Evolutionary conservation across 805 yeast species (phyloP).

Genomic region (Wickerhamiella vanderwaltii): DNA sequence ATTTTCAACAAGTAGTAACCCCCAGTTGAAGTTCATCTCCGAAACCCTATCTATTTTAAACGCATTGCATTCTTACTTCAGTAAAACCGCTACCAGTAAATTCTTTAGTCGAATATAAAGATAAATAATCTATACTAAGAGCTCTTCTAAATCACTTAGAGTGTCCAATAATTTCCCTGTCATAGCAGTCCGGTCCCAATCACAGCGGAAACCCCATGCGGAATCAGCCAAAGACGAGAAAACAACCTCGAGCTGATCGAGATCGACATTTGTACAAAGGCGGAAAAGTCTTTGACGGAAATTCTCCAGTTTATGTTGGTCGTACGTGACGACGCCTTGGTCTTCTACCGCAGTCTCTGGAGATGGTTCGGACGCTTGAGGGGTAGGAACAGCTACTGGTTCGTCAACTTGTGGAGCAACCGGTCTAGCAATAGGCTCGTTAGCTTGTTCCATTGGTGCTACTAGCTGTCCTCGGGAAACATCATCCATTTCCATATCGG

Average conservation of each 20-base stretch:
- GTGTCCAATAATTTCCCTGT: slow-evolving; percentile 16
- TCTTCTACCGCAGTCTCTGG: background rate
- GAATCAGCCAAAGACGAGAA: slow-evolving; percentile 60
- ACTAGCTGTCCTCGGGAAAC: background rate
- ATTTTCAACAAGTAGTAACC: too few relatives aligned
- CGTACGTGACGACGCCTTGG: background rate
- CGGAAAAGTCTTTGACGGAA: slow-evolving; percentile 26
- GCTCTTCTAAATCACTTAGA: slow-evolving; percentile 9
- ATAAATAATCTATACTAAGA: background rate
- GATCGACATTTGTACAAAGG: slow-evolving; percentile 31
- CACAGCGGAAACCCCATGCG: slow-evolving; percentile 53
- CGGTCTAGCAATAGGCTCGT: background rate
- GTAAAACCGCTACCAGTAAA: too few relatives aligned
- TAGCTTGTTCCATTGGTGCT: background rate
- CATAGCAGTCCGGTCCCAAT: slow-evolving; percentile 36
- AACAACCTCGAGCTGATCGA: slow-evolving; percentile 48
- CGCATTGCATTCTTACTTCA: too few relatives aligned
- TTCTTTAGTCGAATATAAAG: background rate
- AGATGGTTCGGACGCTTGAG: background rate
- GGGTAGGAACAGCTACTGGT: background rate
- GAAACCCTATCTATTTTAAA: too few relatives aligned
- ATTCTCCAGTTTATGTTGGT: background rate
- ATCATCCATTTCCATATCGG: background rate
- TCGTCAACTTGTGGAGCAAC: background rate
- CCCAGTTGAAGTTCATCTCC: too few relatives aligned